phyloP scores from a whole-genome alignment of 2,329 filamentous ascomycete genomes.

The Leptographium procerum region DNA sequence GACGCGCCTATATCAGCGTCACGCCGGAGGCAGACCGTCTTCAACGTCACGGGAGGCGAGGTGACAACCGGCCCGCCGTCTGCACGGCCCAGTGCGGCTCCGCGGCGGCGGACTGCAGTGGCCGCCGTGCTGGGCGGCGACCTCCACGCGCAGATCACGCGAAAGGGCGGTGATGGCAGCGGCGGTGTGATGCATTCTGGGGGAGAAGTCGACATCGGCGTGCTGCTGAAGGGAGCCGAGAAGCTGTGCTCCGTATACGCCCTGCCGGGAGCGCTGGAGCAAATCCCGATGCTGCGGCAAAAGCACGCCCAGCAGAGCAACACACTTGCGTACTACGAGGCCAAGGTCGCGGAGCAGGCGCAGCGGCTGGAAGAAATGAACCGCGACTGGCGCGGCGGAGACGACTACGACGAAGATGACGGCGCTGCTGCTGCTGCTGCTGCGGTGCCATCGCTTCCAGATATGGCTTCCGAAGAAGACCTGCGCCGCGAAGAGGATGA shows the following conservation, averaged over 20 bases:
- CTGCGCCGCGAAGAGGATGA: constrained; percentile 58
- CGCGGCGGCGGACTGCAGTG: constrained; percentile 69
- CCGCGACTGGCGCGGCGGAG: constrained; percentile 43
- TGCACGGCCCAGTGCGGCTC: constrained; percentile 30
- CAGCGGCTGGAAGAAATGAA: constrained; percentile 65
- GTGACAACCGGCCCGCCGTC: constrained; percentile 45
- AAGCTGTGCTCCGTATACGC: constrained; percentile 84
- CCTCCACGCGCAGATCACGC: constrained; percentile 68
- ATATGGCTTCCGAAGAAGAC: constrained; percentile 53
- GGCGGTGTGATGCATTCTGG: constrained; percentile 24
- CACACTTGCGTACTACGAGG: constrained; percentile 72
- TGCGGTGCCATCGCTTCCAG: constrained; percentile 24
- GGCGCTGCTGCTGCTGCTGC: constrained; percentile 23
- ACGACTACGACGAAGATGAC: constrained; percentile 33
- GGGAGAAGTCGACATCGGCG: constrained; percentile 72
- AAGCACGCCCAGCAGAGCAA: constrained; percentile 60
- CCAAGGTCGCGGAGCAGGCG: constrained; percentile 64
- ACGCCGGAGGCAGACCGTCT: constrained; percentile 49
- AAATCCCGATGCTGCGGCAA: constrained; percentile 60
- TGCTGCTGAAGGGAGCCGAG: constrained; percentile 75
- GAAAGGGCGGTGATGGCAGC: constrained; percentile 40
- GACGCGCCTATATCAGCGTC: constrained; percentile 7
- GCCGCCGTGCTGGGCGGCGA: constrained; percentile 81
- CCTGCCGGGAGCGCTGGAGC: constrained; percentile 64
- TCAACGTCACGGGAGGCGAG: constrained; percentile 52